Conservation (phyloP, 805 yeast genomes). For the Schwanniomyces vanrijiae region DNA sequence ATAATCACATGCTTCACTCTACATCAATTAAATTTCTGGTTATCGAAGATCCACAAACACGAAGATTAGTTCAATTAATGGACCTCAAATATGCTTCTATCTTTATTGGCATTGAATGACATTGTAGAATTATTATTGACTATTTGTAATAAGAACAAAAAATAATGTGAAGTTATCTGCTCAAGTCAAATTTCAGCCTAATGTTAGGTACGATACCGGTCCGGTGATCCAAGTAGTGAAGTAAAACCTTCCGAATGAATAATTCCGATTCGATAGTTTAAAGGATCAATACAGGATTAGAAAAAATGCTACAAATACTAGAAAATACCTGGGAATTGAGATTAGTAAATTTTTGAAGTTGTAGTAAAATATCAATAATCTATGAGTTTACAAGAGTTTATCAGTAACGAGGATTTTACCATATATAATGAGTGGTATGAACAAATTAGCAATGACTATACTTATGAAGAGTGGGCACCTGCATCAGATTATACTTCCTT, state of each 20-base stretch:
- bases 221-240: too few species aligned
- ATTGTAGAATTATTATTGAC: not conserved
- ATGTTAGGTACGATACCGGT: not conserved
- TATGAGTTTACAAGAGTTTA: not conserved
- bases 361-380: not conserved
- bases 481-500: not conserved
- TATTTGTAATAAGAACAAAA: not conserved
- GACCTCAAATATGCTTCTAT: not conserved
- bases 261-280: too few species aligned
- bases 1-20: too few species aligned
- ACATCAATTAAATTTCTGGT: too few species aligned
- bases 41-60: not conserved
- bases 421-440: not conserved
- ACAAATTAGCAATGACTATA: not conserved
- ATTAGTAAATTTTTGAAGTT: too few species aligned
- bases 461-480: not conserved
- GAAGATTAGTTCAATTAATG: not conserved
- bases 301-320: too few species aligned
- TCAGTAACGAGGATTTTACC: not conserved
- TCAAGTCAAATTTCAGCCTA: not conserved
- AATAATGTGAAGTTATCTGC: not conserved
- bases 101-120: not conserved
- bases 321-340: too few species aligned
- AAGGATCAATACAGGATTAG: too few species aligned
- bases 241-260: too few species aligned